Conservation (phyloP, 116 monocot species). For the Iris pallida region DNA sequence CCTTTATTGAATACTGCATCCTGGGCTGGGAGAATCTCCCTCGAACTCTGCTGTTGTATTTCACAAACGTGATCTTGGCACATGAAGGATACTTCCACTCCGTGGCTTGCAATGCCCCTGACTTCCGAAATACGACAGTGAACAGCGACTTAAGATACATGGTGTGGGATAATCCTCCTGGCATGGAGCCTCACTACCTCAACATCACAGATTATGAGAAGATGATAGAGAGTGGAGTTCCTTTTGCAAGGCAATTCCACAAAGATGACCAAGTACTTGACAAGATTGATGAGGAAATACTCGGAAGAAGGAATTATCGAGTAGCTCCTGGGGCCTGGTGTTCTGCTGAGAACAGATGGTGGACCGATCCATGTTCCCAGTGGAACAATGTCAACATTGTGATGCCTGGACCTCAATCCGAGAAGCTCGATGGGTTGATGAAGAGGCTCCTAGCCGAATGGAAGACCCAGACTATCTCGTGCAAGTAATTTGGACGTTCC, state of each 20-base stretch:
- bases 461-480: slow-evolving; percentile 39
- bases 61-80: slow-evolving; percentile 72
- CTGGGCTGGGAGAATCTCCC: slow-evolving; percentile 95
- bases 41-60: slow-evolving; percentile 79
- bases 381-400: slow-evolving; percentile 66
- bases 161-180: slow-evolving; percentile 78
- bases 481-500: slow-evolving; percentile 25
- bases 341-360: slow-evolving; percentile 46
- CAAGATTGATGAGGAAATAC: slow-evolving; percentile 59
- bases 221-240: slow-evolving; percentile 44
- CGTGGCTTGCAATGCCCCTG: slow-evolving; percentile 75
- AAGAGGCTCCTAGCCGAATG: slow-evolving; percentile 47
- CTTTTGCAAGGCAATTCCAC: slow-evolving; percentile 75
- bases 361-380: slow-evolving; percentile 58
- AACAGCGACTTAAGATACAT: slow-evolving; percentile 74
- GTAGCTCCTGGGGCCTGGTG: slow-evolving; percentile 92
- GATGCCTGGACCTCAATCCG: slow-evolving; percentile 49
- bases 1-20: slow-evolving; percentile 78
- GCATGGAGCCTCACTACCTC: slow-evolving; percentile 77
- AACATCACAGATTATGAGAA: slow-evolving; percentile 45
- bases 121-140: slow-evolving; percentile 78
- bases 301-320: slow-evolving; percentile 34
- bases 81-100: slow-evolving; percentile 97
- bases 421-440: slow-evolving; percentile 44
- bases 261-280: slow-evolving; percentile 62